A percentile compares a stretch with the other conserved stretches of the same genome.
These are phyloP conservation scores for Debaryomyces tyrocola DNA, from an alignment of 805 yeast species.

Conservation along the genomic window DNA sequence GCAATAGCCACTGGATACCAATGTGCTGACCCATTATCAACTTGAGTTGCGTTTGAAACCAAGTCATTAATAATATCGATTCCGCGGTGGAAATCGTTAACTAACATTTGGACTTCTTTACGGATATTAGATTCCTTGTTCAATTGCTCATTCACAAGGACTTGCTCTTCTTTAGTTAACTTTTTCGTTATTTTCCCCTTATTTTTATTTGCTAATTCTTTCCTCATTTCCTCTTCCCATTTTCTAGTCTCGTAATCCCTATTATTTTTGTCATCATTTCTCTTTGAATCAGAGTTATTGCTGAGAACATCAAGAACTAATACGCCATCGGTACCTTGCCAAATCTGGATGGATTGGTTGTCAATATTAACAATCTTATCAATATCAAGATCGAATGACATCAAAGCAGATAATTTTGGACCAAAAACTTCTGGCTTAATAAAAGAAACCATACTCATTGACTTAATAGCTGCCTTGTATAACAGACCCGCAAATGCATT, in stretches of 20 bases:
- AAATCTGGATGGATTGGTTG: constrained; percentile 56
- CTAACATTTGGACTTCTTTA: constrained; percentile 36
- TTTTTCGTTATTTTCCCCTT: constrained; percentile 44
- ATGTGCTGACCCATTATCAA: constrained; percentile 60
- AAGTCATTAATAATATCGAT: constrained; percentile 55
- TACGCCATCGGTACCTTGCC: constrained; percentile 69
- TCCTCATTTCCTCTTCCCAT: constrained; percentile 87
- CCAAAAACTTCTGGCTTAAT: constrained; percentile 58
- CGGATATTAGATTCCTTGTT: constrained; percentile 62
- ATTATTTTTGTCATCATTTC: constrained; percentile 62
- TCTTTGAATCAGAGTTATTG: constrained; percentile 37
- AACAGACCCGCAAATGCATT: neutral
- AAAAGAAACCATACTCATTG: constrained; percentile 53
- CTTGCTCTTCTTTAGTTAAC: constrained; percentile 75
- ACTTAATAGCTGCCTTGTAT: constrained; percentile 51
- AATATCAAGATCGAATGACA: constrained; percentile 45
- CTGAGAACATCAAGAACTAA: constrained; percentile 62
- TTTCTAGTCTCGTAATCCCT: constrained; percentile 82
- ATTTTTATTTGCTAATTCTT: constrained; percentile 65
- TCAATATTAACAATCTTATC: constrained; percentile 40
- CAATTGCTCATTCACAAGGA: constrained; percentile 59
- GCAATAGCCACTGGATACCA: constrained; percentile 77
- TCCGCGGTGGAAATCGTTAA: constrained; percentile 45
- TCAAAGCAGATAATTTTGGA: constrained; percentile 46
- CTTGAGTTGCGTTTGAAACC: constrained; percentile 46